Conservation (phyloP, 2,329 filamentous ascomycete species). For the Trichophyton rubrum region DNA sequence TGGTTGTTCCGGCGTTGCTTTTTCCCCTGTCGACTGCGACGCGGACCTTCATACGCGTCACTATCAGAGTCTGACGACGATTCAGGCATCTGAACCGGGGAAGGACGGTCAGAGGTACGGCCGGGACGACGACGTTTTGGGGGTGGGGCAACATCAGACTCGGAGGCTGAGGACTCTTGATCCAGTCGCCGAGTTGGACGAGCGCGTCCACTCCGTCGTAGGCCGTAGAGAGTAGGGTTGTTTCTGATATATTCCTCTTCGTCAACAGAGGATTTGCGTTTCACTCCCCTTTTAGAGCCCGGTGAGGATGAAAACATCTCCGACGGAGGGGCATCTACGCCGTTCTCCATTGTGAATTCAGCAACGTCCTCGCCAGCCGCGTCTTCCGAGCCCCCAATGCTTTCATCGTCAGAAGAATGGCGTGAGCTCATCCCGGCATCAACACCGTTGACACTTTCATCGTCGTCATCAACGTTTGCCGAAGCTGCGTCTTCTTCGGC, state of each 20-base stretch:
- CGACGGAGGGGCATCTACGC: slow-evolving; percentile 1
- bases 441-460: background rate
- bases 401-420: slow-evolving; percentile 39
- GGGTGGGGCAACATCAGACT: slow-evolving; percentile 52
- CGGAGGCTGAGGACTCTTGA: slow-evolving; percentile 52
- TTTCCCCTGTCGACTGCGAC: slow-evolving; percentile 53
- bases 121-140: slow-evolving; percentile 36
- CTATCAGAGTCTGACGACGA: slow-evolving; percentile 55
- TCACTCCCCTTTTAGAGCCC: slow-evolving; percentile 54
- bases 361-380: slow-evolving; percentile 41
- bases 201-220: slow-evolving; percentile 71
- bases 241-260: slow-evolving; percentile 77
- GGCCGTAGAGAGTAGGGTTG: slow-evolving; percentile 88
- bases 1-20: slow-evolving; percentile 62
- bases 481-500: slow-evolving; percentile 13
- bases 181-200: slow-evolving; percentile 51
- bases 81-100: slow-evolving; percentile 38
- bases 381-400: slow-evolving; percentile 40
- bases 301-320: slow-evolving; percentile 23
- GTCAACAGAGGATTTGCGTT: slow-evolving; percentile 59
- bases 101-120: slow-evolving; percentile 36
- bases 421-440: slow-evolving; percentile 22
- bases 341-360: slow-evolving; percentile 61
- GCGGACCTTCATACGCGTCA: slow-evolving; percentile 65
- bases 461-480: slow-evolving; percentile 2